phyloP scores from a whole-genome alignment of 148 eudicot species.

The Rhododendron griersonianum region DNA sequence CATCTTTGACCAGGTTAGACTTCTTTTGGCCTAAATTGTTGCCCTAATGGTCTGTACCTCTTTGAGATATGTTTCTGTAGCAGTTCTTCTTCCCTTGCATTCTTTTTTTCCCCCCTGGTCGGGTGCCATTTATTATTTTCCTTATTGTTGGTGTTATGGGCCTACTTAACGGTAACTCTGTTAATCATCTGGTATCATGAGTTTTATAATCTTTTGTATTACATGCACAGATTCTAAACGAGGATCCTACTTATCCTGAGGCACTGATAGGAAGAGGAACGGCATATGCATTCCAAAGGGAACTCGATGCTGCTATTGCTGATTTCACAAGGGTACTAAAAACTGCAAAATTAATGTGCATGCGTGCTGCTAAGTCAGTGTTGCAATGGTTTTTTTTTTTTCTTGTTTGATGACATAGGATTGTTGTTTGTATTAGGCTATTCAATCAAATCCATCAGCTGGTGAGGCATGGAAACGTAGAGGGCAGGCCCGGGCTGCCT shows the following conservation, averaged over 20 bases:
- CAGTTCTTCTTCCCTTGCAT: slow-evolving; percentile 6
- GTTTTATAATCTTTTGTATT: slow-evolving; percentile 1
- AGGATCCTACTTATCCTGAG: slow-evolving; percentile 91
- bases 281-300: slow-evolving; percentile 94
- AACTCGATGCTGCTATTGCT: slow-evolving; percentile 88
- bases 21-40: neutral
- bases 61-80: neutral
- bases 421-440: slow-evolving; percentile 48
- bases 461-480: slow-evolving; percentile 99
- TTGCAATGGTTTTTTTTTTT: neutral
- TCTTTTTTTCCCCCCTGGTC: neutral
- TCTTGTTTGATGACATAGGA: neutral
- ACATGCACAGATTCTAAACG: slow-evolving; percentile 63
- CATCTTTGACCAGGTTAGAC: slow-evolving; percentile 81
- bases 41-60: neutral
- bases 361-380: neutral
- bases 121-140: neutral
- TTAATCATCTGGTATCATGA: neutral
- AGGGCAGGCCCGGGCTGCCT: slow-evolving; percentile 98
- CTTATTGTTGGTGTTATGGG: neutral
- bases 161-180: neutral
- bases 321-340: slow-evolving; percentile 82
- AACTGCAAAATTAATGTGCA: slow-evolving; percentile 6
- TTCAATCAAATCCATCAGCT: slow-evolving; percentile 73
- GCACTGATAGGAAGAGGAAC: slow-evolving; percentile 99